Base-by-base conservation (phyloP, 768 basidiomycete species). In the Pleurotus eryngii region DNA sequence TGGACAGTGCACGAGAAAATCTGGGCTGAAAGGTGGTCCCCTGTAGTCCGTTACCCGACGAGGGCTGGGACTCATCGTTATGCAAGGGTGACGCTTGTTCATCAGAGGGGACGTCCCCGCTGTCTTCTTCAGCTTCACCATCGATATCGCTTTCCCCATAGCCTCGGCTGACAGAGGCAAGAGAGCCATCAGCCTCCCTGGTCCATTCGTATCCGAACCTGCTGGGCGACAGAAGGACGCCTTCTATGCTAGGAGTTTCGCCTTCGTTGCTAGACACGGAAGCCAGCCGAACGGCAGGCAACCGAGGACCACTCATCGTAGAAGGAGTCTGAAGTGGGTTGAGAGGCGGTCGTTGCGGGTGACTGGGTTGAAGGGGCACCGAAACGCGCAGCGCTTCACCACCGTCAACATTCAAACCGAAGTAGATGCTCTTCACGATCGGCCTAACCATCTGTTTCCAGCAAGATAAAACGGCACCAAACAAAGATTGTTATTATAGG, bases 1-100 rank as follows among this genome's bases (percentile, higher is more conserved):
- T 82, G 15, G 92, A 91, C 63, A 88, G 84, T 2, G 89, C 85
- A 55, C 93, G 82, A 49, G 85, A 83, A 57, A 92, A 81, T 78
- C 78, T 22, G 39, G 56, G 59, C 24, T 43, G 56, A 39, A 35
- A 54, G 22, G 38, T 54, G 17, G n/a, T 50, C 27, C 6, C 47
- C n/a, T 24, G 18, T 35, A 30, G 38, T 35, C 30, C 35, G 26
- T 22, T 30, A 5, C 18, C 27, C 39, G 48, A 38, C 42, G n/a
- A 22, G 42, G 20, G 42, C 7, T 20, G 56, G 38, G 14, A 17
- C 11, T 22, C n/a, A 18, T 57, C 56, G 20, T 43, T 30, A 17
- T 18, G 14, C 18, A 30, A 30, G 20, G 15, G 27, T 18, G 20
- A 12, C n/a, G 14, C 50, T 9, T 51, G 49, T 22, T 53, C 22